These are phyloP conservation scores for Epichloe amarillans DNA, from an alignment of 2,329 filamentous ascomycete species.

Conservation along the genomic window DNA sequence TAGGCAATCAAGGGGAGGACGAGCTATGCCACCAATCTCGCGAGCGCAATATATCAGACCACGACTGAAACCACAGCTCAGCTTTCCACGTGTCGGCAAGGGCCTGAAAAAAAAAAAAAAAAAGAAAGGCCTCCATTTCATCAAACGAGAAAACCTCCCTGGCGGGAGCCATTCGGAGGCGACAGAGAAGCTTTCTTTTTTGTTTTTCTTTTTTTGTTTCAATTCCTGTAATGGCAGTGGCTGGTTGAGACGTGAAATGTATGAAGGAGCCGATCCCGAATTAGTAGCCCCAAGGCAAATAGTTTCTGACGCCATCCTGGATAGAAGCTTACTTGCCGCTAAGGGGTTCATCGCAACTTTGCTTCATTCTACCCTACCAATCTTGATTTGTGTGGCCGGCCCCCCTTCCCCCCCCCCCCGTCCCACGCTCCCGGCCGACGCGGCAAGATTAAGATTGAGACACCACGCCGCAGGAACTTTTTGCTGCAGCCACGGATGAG, in stretches of 20 bases:
- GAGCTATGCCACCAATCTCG: no score
- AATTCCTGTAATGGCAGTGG: not conserved
- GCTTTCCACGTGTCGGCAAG: not conserved
- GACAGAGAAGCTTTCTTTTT: not conserved
- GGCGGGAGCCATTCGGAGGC: not conserved
- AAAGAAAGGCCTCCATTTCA: not conserved
- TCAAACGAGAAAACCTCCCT: not conserved
- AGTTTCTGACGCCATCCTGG: no score
- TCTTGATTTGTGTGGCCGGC: no score
- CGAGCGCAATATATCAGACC: no score
- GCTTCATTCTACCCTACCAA: no score
- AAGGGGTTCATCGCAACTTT: not conserved
- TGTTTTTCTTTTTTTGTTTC: no score
- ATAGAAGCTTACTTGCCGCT: no score
- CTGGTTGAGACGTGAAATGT: not conserved
- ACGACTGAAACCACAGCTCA: not conserved
- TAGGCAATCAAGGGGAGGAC: no score
- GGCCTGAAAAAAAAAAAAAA: not conserved
- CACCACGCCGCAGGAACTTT: not conserved
- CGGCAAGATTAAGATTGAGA: not conserved
- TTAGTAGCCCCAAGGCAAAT: not conserved
- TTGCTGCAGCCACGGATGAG: not conserved
- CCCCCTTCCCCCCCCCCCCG: no score
- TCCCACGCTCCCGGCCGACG: not conserved
- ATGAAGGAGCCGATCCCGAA: not conserved